These are phyloP conservation scores for Phytophthora cactorum DNA, from an alignment of 352 stramenopile genomes.

Conservation along the genomic window DNA sequence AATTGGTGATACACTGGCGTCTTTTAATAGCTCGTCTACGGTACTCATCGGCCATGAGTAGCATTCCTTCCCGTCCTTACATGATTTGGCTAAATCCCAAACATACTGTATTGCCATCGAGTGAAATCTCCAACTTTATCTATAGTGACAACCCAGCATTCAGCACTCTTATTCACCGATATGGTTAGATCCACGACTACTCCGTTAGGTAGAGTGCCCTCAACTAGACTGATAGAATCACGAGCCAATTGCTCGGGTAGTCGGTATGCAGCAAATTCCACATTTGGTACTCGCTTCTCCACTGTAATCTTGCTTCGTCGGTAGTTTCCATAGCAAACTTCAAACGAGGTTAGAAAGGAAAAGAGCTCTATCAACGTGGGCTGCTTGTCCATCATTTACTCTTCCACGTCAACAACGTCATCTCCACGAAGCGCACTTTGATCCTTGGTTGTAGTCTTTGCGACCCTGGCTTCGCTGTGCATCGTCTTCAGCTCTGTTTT, in stretches of 20 bases:
- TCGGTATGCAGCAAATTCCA: no score
- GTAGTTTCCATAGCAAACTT: no score
- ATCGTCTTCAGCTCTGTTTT: no score
- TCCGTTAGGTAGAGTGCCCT: background rate
- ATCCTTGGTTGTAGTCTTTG: no score
- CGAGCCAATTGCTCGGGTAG: background rate
- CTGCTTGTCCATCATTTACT: no score
- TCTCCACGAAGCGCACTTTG: no score
- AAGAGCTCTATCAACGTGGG: no score
- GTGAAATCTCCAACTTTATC: background rate
- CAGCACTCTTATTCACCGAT: background rate
- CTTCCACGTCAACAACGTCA: no score
- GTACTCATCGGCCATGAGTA: conserved; percentile 8
- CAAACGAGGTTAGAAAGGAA: no score
- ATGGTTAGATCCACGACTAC: background rate
- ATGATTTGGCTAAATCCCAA: background rate
- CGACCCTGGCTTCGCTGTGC: no score
- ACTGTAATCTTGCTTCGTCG: no score
- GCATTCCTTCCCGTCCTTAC: background rate
- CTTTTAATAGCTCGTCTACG: background rate
- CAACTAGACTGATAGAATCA: background rate
- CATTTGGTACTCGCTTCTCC: no score
- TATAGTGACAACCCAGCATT: conserved; percentile 2
- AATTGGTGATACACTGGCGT: background rate
- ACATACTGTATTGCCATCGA: conserved; percentile 12